Percentiles rank a stretch among this genome's conserved stretches.
phyloP scores from a whole-genome alignment of 73 alveolate genomes.

The Paramecium biaurelia region DNA sequence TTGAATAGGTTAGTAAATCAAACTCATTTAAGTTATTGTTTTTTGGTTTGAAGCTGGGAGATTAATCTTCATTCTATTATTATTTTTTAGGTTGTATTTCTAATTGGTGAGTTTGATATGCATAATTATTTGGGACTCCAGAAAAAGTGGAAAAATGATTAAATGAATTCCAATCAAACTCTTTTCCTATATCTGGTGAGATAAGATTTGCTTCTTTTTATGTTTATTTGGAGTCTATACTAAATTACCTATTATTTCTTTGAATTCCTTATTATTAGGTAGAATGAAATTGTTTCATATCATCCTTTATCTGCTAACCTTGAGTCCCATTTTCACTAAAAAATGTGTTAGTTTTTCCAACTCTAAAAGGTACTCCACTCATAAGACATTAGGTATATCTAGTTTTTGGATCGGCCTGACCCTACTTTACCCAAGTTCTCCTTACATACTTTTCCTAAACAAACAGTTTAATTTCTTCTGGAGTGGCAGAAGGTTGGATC shows the following conservation, averaged over 20 bases:
- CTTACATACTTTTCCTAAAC: slow-evolving; percentile 14
- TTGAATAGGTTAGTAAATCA: not conserved
- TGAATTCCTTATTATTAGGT: not conserved
- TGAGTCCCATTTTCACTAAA: slow-evolving; percentile 42
- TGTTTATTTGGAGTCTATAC: not conserved
- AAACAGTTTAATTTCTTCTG: not conserved
- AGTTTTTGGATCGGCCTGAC: slow-evolving; percentile 31
- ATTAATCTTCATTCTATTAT: not conserved
- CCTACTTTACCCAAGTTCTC: slow-evolving; percentile 49
- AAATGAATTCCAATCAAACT: slow-evolving; percentile 11
- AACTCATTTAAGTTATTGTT: not conserved
- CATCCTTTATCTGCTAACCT: not conserved
- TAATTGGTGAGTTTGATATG: not conserved
- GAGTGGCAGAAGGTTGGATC: not conserved
- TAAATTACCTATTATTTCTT: not conserved
- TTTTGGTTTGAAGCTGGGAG: not conserved
- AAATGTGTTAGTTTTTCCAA: not conserved
- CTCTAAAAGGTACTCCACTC: slow-evolving; percentile 23
- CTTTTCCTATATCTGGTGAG: not conserved
- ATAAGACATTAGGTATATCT: not conserved
- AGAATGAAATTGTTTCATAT: slow-evolving; percentile 7
- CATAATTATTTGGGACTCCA: not conserved
- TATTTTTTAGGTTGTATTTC: not conserved
- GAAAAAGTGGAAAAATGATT: not conserved
- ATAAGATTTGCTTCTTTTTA: not conserved